Conservation (phyloP, 1,284 basidiomycete genomes). For the Porogramme epimiltina region DNA sequence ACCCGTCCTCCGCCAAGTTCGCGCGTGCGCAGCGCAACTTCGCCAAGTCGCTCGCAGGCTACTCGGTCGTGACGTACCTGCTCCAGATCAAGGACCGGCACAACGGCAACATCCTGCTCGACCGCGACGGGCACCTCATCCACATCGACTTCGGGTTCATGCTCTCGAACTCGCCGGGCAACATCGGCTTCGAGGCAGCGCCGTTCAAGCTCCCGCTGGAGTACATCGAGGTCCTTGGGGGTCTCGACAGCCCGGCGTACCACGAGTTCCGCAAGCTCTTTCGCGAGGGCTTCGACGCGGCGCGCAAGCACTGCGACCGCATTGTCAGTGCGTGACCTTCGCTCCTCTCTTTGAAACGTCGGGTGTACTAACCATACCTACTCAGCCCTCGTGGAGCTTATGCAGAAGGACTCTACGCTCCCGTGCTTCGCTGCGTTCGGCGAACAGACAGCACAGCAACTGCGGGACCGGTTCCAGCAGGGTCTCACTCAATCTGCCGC, state of each 20-base stretch:
- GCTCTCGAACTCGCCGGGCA: slow-evolving; percentile 95
- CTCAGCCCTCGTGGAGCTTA: slow-evolving; percentile 88
- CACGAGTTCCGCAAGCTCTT: slow-evolving; percentile 88
- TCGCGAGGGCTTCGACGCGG: slow-evolving; percentile 91
- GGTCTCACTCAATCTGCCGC: slow-evolving; percentile 86
- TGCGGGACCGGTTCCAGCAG: slow-evolving; percentile 94
- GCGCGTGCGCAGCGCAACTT: slow-evolving; percentile 88
- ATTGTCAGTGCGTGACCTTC: slow-evolving; percentile 77
- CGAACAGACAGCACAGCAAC: slow-evolving; percentile 84
- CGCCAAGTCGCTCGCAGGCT: slow-evolving; percentile 93
- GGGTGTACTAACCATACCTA: not conserved
- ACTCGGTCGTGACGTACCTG: slow-evolving; percentile 93
- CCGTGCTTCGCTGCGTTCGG: slow-evolving; percentile 93
- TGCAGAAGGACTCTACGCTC: slow-evolving; percentile 95
- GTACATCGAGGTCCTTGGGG: slow-evolving; percentile 96
- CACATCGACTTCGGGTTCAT: slow-evolving; percentile 99
- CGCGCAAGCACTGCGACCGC: slow-evolving; percentile 95
- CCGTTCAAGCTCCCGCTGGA: slow-evolving; percentile 97
- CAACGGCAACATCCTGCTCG: slow-evolving; percentile 97
- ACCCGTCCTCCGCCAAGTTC: slow-evolving; percentile 84
- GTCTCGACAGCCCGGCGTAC: slow-evolving; percentile 78
- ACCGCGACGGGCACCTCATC: slow-evolving; percentile 91
- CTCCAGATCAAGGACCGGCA: slow-evolving; percentile 99
- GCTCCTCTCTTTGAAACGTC: not conserved
- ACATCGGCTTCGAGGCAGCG: slow-evolving; percentile 97